Evolutionary conservation across 1,284 basidiomycete species (phyloP), one percentile per base, ranked within the genome.

Genomic region (Meira nashicola): DNA sequence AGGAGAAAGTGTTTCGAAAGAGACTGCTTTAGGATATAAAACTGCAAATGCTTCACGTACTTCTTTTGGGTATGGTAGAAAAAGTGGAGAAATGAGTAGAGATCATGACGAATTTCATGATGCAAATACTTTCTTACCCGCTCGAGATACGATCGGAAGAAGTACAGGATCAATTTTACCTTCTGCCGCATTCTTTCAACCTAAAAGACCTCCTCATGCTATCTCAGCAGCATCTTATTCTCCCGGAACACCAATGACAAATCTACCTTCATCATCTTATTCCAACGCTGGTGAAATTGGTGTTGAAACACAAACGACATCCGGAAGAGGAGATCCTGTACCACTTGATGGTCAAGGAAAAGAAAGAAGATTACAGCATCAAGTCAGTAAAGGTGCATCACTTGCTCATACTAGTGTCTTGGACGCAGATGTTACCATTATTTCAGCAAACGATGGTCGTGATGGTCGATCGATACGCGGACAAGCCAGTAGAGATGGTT

Each of bases 141-240:
- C 66, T 52, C 62, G 64, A 58, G 61, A 62, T 23, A 54, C 58
- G 1, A 65, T 28, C 48, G 53, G 3, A 58, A 47, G 8, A 60
- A 68, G 14, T 51, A 55, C 2, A 57, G 60, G 6, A 33, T 63
- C 69, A 19, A 71, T 71, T 38, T 39, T 71, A 47, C 69, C 69
- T 1, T 65, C 69, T 6, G 67, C 69, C 9, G 69, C 51, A 14
- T 71, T 71, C 52, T 68, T 71, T 62, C 60, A 62, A 1, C 69
- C 69, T 11, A 66, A 66, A 52, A 70, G 62, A 37, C 46, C 46
- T 17, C 44, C 44, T 60, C 64, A 2, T 43, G 57, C n/a, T 57
- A 61, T 7, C 48, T 63, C 19, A 10, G 8, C 56, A 43, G 19
- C 43, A 37, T 55, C 44, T 15, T 39, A 33, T 48, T 39, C 33